Base-by-base conservation (phyloP, 2,329 filamentous ascomycete species). In the Alternaria triticina region DNA sequence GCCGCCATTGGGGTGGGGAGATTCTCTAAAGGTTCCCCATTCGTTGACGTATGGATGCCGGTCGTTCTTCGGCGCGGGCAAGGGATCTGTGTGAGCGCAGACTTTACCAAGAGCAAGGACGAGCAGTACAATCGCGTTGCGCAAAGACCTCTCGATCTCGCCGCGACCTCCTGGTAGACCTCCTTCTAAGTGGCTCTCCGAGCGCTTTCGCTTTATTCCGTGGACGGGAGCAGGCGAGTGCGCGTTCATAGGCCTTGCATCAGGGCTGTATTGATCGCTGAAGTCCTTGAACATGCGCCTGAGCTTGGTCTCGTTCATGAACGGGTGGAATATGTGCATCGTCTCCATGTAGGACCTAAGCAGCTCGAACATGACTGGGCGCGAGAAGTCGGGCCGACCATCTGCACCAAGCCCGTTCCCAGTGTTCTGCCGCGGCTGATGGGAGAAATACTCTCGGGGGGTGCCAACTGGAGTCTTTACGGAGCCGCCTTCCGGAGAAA, bases 91-190 rank as follows among this genome's bases (percentile, higher is more conserved):
- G 62, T 85, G 81, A 62, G 84, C 79, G 71, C 92, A 95, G 12
- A 98, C 91, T 74, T 93, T 94, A 17, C 96, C 96, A 6, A 99
- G 82, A 0, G 95, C 95, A 57, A 98, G 84, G 1, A 97, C 88
- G 5, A 95, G 84, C 3, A 97, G 85, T 1, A 97, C 88, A 43
- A 98, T 85, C 0, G 94, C 94, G 69, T 92, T 97, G 72, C 77
- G 65, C 76, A 83, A 65, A 64, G 64, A 80, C 65, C 71, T 68
- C 57, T 78, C 70, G 57, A 74, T 71, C 36, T 67, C 68, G 6
- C 67, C 70, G 46, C 64, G 68, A n/a, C 67, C 54, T 10, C 70
- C 73, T 43, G 70, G 71, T 7, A 68, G 63, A 33, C 77, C 77
- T 15, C 68, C 77, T 13, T 68, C 66, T 28, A 73, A 71, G 3